Percentiles rank a stretch among this genome's conserved stretches.
Conservation (phyloP, 2,329 filamentous ascomycete species). For the Malbranchea zuffiana region DNA sequence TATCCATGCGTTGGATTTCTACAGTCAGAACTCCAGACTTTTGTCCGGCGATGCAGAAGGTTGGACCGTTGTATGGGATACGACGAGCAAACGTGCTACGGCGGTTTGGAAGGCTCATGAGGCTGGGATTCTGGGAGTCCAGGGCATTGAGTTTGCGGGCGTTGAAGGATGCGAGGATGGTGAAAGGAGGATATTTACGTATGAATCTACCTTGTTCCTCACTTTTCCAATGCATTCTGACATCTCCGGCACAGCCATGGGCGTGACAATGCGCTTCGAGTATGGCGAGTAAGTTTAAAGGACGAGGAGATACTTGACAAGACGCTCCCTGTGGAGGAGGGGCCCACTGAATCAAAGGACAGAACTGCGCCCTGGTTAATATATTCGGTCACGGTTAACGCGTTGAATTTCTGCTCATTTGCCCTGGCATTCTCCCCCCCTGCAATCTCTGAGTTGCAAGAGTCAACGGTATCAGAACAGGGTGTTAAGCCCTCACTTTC, state of each 20-base stretch:
- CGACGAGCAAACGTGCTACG: conserved; percentile 66
- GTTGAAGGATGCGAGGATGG: conserved; percentile 3
- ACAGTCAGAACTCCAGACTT: conserved; percentile 62
- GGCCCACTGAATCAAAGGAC: conserved; percentile 29
- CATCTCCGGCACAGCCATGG: too few species aligned
- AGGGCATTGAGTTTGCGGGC: conserved; percentile 47
- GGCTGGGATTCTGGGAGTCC: conserved; percentile 63
- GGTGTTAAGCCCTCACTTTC: background rate
- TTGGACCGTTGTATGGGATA: conserved; percentile 76
- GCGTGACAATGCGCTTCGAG: conserved; percentile 71
- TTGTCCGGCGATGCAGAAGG: conserved; percentile 83
- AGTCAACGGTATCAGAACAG: conserved; percentile 19
- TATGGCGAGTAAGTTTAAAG: conserved; percentile 71
- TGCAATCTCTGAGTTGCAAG: too few species aligned
- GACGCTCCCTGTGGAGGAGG: conserved; percentile 58
- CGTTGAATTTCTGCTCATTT: conserved; percentile 91
- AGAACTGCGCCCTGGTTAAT: conserved; percentile 68
- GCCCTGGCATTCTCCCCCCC: conserved; percentile 44
- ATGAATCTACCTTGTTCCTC: conserved; percentile 31
- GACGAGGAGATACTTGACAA: conserved; percentile 46
- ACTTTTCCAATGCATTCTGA: conserved; percentile 8
- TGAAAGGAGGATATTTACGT: conserved; percentile 70
- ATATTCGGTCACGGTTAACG: conserved; percentile 73
- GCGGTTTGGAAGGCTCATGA: conserved; percentile 82
- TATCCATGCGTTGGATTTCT: conserved; percentile 66